phyloP scores from a whole-genome alignment of 768 basidiomycete species.

The Gloeopeniophorella convolvens region DNA sequence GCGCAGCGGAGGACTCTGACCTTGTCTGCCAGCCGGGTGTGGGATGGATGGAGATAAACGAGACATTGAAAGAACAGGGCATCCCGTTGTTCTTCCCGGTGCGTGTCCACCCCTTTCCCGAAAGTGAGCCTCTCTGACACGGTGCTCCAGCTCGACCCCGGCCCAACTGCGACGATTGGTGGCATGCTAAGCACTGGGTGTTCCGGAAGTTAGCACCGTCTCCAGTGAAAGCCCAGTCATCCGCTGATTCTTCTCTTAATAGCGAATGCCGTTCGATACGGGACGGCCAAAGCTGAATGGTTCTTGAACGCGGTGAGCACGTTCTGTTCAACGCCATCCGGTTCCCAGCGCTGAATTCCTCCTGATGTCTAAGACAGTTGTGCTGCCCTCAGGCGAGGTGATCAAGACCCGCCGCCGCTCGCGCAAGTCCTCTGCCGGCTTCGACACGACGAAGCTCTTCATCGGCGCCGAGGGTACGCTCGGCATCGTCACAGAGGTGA shows the following conservation, averaged over 20 bases:
- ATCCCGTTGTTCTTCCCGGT: slow-evolving; percentile 84
- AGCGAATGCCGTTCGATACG: slow-evolving; percentile 82
- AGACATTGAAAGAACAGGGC: slow-evolving; percentile 58
- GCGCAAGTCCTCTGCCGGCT: slow-evolving; percentile 84
- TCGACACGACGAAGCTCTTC: slow-evolving; percentile 79
- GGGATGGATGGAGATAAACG: slow-evolving; percentile 68
- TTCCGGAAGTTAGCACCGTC: slow-evolving; percentile 57
- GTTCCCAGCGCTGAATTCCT: neutral
- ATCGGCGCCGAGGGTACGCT: slow-evolving; percentile 80
- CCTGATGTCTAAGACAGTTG: slow-evolving; percentile 76
- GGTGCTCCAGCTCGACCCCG: slow-evolving; percentile 57
- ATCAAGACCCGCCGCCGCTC: slow-evolving; percentile 80
- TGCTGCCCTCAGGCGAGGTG: slow-evolving; percentile 81
- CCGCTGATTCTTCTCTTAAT: neutral
- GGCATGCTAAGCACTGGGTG: slow-evolving; percentile 87
- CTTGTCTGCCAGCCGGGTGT: slow-evolving; percentile 69
- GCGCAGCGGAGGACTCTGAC: slow-evolving; percentile 60
- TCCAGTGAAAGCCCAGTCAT: no score
- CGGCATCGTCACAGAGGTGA: slow-evolving; percentile 88
- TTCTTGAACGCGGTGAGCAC: slow-evolving; percentile 70
- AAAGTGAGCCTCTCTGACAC: neutral
- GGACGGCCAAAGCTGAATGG: slow-evolving; percentile 88
- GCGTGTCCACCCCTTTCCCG: slow-evolving; percentile 1
- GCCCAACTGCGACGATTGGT: slow-evolving; percentile 74
- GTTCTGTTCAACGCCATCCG: no score